Base-by-base conservation (phyloP, 208 protist genomes). In the Leishmania martiniquensis region DNA sequence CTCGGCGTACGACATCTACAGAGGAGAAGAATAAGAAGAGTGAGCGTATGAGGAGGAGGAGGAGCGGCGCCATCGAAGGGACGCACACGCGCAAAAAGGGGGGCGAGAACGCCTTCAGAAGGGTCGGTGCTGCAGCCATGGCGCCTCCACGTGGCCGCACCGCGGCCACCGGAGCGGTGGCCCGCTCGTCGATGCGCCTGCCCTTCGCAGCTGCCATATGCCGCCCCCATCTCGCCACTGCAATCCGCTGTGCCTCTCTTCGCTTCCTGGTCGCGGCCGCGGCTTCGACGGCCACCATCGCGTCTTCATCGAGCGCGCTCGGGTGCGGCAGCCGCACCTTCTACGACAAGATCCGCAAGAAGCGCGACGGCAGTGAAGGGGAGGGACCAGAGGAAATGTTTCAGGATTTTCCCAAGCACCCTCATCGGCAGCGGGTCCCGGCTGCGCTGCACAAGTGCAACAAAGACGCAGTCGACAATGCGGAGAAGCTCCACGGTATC, bases 271-370 rank as follows among this genome's bases (percentile, higher is more conserved):
- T 12, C 34, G 32, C 22, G 0, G 60, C 37, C 44, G 32, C 22
- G 22, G 47, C 13, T 39, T 0, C 51, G 2, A 2, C 44, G 4
- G 22, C 2, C 12, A 39, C 42, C 55, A 51, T 29, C 13, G 57
- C 44, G 51, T 54, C 63, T 32, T 54, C 52, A 39, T 37, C 51
- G 52, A 54, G 42, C 74, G 75, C 70, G 51, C 67, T 83, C 15
- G 49, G 44, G 65, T 83, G 79, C 73, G 57, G 79, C 57, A 52
- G 59, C 10, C 85, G 87, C n/a, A 77, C 42, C 42, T 95, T 90
- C 67, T 95, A 95, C 76, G 89, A 93, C 42, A 90, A 91, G 69
- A 81, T 95, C 42, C 78, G 85, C 25, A 47, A 91, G 69, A 77
- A 90, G 54, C 76, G 86, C 17, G 88, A 93, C 25, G 69, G 76